phyloP scores from a whole-genome alignment of 2,329 filamentous ascomycete genomes.

The Pestalotiopsis sp. region DNA sequence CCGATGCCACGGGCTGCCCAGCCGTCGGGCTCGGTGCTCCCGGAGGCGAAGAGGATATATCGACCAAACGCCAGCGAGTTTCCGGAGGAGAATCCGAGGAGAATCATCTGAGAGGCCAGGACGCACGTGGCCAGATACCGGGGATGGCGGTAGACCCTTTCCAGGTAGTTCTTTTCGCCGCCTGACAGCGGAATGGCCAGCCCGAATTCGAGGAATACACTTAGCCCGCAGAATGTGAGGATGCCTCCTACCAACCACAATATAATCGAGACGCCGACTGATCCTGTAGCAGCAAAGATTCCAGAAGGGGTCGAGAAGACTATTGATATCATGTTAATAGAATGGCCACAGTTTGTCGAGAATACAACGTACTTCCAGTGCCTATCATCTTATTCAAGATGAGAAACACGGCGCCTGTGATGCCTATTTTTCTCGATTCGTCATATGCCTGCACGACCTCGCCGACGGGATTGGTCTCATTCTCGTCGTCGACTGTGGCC shows the following conservation, averaged over 20 bases:
- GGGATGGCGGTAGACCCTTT: slow-evolving; percentile 61
- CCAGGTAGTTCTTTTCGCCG: slow-evolving; percentile 69
- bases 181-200: slow-evolving; percentile 63
- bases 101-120: slow-evolving; percentile 62
- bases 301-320: slow-evolving; percentile 58
- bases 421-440: slow-evolving; percentile 50
- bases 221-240: slow-evolving; percentile 60
- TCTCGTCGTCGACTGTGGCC: not conserved
- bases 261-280: slow-evolving; percentile 48
- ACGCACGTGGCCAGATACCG: slow-evolving; percentile 62
- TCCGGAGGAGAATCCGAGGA: slow-evolving; percentile 62
- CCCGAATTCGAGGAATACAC: slow-evolving; percentile 66
- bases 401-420: slow-evolving; percentile 54
- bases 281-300: slow-evolving; percentile 54
- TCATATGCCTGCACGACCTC: slow-evolving; percentile 28
- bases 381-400: slow-evolving; percentile 64
- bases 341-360: too few relatives aligned
- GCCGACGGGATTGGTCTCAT: slow-evolving; percentile 18
- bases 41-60: slow-evolving; percentile 59
- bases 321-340: too few relatives aligned
- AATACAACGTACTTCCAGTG: slow-evolving; percentile 50
- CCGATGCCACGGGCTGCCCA: slow-evolving; percentile 62
- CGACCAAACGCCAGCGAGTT: slow-evolving; percentile 62
- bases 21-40: slow-evolving; percentile 45
- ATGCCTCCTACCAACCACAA: slow-evolving; percentile 44